A percentile compares a stretch with the other conserved stretches of the same genome.
Conservation (phyloP, 306 rosid genomes). For the Cicer arietinum region DNA sequence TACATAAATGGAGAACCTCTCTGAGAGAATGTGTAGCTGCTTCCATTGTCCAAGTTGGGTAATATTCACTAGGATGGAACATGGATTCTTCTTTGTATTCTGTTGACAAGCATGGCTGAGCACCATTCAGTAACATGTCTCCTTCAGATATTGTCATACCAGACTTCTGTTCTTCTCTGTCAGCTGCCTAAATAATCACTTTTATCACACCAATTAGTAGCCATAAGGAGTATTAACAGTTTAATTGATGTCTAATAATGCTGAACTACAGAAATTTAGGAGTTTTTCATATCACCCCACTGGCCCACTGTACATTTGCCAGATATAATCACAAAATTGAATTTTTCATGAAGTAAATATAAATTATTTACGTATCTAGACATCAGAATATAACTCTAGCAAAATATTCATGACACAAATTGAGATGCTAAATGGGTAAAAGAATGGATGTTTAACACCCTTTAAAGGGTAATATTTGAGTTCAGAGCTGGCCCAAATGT, state of each 20-base stretch:
- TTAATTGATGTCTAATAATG: neutral
- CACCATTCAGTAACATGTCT: constrained; percentile 70
- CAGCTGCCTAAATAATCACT: constrained; percentile 56
- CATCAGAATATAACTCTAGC: neutral
- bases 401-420: neutral
- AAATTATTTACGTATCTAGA: neutral
- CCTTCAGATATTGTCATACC: constrained; percentile 65
- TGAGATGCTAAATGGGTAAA: constrained; percentile 30
- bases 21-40: constrained; percentile 62
- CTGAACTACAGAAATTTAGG: neutral
- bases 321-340: constrained; percentile 6
- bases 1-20: constrained; percentile 57
- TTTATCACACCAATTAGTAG: constrained; percentile 39
- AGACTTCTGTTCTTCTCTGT: constrained; percentile 51
- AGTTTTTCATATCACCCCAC: neutral
- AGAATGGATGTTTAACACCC: neutral
- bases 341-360: constrained; percentile 17
- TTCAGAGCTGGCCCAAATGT: neutral
- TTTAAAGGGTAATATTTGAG: constrained; percentile 3
- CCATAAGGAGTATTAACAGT: neutral
- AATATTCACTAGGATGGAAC: constrained; percentile 73
- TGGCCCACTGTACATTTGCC: neutral
- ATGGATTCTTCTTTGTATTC: constrained; percentile 45
- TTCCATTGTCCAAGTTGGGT: constrained; percentile 71
- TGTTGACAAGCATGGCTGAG: constrained; percentile 47